Conservation (phyloP, 2,329 filamentous ascomycete genomes). For the Hymenoscyphus repandus region DNA sequence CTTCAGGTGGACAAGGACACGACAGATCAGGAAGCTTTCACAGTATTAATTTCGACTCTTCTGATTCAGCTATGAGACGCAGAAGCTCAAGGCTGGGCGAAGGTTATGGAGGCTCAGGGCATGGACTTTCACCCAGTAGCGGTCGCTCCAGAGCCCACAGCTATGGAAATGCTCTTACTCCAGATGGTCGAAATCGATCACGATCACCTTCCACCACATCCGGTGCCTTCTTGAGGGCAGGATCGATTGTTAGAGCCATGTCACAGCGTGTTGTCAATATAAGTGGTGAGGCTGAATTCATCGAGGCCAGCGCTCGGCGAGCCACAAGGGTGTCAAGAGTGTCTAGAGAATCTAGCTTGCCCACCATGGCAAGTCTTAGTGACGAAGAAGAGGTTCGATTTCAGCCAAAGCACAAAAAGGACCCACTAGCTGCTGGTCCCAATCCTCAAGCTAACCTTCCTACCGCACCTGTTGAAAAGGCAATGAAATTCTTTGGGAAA, state of each 20-base stretch:
- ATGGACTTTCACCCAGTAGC: slow-evolving; percentile 36
- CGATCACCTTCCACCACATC: slow-evolving; percentile 60
- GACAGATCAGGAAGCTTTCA: slow-evolving; percentile 46
- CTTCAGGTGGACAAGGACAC: slow-evolving; percentile 37
- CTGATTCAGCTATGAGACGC: slow-evolving; percentile 31
- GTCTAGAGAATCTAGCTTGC: slow-evolving; percentile 8
- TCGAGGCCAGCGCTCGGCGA: slow-evolving; percentile 55
- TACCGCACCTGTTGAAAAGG: slow-evolving; percentile 29
- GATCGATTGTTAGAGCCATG: slow-evolving; percentile 77
- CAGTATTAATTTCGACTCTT: slow-evolving; percentile 45
- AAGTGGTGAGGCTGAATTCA: slow-evolving; percentile 82
- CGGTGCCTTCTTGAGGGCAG: slow-evolving; percentile 61
- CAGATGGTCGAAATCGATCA: slow-evolving; percentile 40
- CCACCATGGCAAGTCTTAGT: slow-evolving; percentile 18
- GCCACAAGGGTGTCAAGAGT: slow-evolving; percentile 16
- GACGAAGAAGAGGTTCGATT: slow-evolving; percentile 22
- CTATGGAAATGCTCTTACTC: slow-evolving; percentile 51
- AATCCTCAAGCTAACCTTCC: slow-evolving; percentile 19
- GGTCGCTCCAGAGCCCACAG: slow-evolving; percentile 47
- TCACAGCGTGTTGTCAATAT: slow-evolving; percentile 97
- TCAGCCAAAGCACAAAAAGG: slow-evolving; percentile 23
- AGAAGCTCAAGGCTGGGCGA: slow-evolving; percentile 51
- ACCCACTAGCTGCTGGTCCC: slow-evolving; percentile 31
- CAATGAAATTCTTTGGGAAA: slow-evolving; percentile 22
- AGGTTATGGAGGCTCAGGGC: slow-evolving; percentile 55